These are phyloP conservation scores for Neopestalotiopsis clavispora DNA, from an alignment of 2,329 filamentous ascomycete genomes.

Conservation along the genomic window DNA sequence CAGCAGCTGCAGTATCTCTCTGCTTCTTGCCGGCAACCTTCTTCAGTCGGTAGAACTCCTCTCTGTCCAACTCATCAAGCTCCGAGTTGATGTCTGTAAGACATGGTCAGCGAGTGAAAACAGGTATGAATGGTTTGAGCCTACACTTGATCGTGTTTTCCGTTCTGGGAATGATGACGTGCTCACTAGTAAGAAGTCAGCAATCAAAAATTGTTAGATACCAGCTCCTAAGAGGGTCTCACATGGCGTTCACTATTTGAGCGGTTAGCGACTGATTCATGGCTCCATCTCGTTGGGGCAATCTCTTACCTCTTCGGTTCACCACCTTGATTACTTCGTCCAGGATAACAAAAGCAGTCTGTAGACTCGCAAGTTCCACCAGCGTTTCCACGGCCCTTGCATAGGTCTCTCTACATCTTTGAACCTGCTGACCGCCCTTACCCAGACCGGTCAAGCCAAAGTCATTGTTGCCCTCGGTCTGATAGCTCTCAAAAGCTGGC, in stretches of 20 bases:
- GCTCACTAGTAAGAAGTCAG: slow-evolving; percentile 61
- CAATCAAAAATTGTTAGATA: background rate
- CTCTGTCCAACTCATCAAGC: slow-evolving; percentile 93
- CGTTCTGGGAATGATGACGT: slow-evolving; percentile 95
- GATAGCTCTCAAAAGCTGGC: slow-evolving; percentile 90
- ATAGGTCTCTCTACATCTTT: slow-evolving; percentile 94
- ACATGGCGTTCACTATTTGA: slow-evolving; percentile 85
- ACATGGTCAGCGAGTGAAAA: background rate
- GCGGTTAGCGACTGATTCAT: slow-evolving; percentile 10
- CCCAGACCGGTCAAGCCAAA: slow-evolving; percentile 95
- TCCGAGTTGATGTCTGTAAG: slow-evolving; percentile 89
- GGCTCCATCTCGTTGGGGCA: background rate
- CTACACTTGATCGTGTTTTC: slow-evolving; percentile 99
- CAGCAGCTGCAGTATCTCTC: slow-evolving; percentile 72
- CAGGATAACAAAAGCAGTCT: slow-evolving; percentile 97
- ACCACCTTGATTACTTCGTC: slow-evolving; percentile 99
- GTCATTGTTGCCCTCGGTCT: slow-evolving; percentile 88
- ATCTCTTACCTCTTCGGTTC: slow-evolving; percentile 79
- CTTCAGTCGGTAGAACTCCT: slow-evolving; percentile 97
- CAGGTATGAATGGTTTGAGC: slow-evolving; percentile 25
- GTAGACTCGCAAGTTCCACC: slow-evolving; percentile 91
- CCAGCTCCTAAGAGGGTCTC: slow-evolving; percentile 27
- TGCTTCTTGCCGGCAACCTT: slow-evolving; percentile 91
- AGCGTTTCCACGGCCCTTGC: slow-evolving; percentile 93
- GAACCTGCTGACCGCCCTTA: slow-evolving; percentile 96